These are phyloP conservation scores for Brassica incana DNA, from an alignment of 345 rosid species.

Conservation along the genomic window DNA sequence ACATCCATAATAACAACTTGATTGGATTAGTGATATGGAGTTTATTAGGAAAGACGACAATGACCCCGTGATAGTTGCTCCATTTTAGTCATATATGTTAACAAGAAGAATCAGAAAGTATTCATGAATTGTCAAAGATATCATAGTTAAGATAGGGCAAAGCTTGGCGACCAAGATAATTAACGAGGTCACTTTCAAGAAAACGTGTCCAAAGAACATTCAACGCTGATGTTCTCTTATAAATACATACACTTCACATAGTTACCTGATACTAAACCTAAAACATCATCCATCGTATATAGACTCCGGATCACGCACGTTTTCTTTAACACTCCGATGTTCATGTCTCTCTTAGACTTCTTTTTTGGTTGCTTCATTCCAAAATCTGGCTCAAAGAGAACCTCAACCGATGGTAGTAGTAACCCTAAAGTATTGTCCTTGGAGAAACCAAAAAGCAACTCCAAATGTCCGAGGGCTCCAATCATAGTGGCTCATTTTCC, in stretches of 20 bases:
- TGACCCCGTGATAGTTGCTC: background rate
- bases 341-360: conserved; percentile 26
- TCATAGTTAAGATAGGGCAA: background rate
- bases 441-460: conserved; percentile 27
- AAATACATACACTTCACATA: conserved; percentile 12
- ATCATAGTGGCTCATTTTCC: conserved; percentile 29
- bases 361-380: conserved; percentile 22
- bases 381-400: conserved; percentile 6
- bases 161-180: conserved; percentile 24
- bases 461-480: conserved; percentile 24
- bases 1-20: background rate
- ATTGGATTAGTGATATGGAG: background rate
- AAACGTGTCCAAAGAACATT: conserved; percentile 24
- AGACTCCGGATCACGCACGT: background rate
- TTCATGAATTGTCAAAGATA: background rate
- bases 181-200: conserved; percentile 2
- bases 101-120: background rate
- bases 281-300: background rate
- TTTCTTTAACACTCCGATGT: background rate
- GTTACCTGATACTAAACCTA: background rate
- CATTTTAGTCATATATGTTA: background rate
- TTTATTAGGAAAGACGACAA: background rate
- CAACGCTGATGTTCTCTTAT: conserved; percentile 10
- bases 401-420: conserved; percentile 17
- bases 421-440: conserved; percentile 10